Evolutionary conservation across 345 rosid genomes (phyloP).

Genomic region (Ceriops tagal): DNA sequence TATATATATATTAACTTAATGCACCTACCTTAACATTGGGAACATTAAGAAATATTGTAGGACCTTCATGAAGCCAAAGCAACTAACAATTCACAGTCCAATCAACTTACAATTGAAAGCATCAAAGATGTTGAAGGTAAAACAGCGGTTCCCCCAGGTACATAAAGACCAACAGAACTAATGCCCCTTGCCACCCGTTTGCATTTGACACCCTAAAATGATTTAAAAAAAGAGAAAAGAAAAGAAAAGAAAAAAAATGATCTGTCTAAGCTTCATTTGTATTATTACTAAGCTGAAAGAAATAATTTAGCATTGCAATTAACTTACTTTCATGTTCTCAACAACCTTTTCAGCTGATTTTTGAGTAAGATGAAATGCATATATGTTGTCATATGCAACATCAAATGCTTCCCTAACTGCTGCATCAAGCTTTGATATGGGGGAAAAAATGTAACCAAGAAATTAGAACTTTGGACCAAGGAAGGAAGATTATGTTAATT

Average conservation of each 20-base stretch:
- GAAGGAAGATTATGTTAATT: conserved; percentile 4
- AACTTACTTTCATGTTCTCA: conserved; percentile 80
- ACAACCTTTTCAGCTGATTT: conserved; percentile 55
- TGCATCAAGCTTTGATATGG: conserved; percentile 54
- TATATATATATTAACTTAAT: conserved; percentile 6
- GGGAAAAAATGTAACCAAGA: neutral
- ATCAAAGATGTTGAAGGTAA: conserved; percentile 91
- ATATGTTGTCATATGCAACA: conserved; percentile 82
- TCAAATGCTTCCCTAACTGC: conserved; percentile 67
- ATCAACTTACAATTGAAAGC: conserved; percentile 76
- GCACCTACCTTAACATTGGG: neutral
- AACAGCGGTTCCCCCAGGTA: conserved; percentile 92
- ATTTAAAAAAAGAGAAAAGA: neutral
- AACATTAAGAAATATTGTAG: neutral
- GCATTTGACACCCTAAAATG: conserved; percentile 76
- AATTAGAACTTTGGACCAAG: neutral
- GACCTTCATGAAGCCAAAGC: conserved; percentile 5
- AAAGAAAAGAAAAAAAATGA: neutral
- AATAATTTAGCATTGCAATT: conserved; percentile 3
- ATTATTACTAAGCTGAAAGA: conserved; percentile 8
- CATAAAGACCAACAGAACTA: conserved; percentile 91
- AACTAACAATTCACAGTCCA: conserved; percentile 1
- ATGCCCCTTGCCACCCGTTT: conserved; percentile 84
- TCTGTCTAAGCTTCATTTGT: neutral
- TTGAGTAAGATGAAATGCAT: conserved; percentile 86